Conservation (phyloP, 2,329 filamentous ascomycete species). For the Kalaharituber pfeilii region DNA sequence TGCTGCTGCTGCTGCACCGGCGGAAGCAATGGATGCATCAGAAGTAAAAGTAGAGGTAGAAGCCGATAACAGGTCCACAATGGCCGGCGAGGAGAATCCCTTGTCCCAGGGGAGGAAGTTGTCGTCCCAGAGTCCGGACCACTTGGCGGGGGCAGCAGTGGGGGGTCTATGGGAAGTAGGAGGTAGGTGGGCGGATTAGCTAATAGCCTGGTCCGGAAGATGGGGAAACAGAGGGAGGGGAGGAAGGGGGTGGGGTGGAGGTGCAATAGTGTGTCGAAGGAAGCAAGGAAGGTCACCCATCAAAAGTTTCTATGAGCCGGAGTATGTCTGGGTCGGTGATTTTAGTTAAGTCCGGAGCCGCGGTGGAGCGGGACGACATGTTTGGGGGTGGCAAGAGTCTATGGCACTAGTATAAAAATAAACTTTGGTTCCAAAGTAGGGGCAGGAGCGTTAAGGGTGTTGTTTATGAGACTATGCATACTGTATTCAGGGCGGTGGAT, state of each 20-base stretch:
- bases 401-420: too few relatives aligned
- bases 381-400: too few relatives aligned
- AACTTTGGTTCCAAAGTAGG: too few relatives aligned
- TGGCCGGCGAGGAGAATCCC: constrained; percentile 36
- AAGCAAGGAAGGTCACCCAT: not conserved
- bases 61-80: constrained; percentile 36
- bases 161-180: not conserved
- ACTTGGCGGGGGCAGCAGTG: not conserved
- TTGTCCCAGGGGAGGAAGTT: constrained; percentile 34
- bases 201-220: not conserved
- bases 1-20: constrained; percentile 42
- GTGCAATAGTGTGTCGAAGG: not conserved
- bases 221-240: not conserved
- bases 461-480: too few relatives aligned
- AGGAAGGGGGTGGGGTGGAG: not conserved
- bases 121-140: not conserved
- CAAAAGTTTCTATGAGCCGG: not conserved
- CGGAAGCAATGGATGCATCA: constrained; percentile 19
- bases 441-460: too few relatives aligned
- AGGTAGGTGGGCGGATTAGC: not conserved
- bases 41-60: constrained; percentile 25
- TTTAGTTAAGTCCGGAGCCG: too few relatives aligned
- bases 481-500: too few relatives aligned
- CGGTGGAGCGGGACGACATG: too few relatives aligned
- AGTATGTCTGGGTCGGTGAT: not conserved